phyloP scores from a whole-genome alignment of 225 moss, liverwort and hornwort genomes.

The Takakia lepidozioides region DNA sequence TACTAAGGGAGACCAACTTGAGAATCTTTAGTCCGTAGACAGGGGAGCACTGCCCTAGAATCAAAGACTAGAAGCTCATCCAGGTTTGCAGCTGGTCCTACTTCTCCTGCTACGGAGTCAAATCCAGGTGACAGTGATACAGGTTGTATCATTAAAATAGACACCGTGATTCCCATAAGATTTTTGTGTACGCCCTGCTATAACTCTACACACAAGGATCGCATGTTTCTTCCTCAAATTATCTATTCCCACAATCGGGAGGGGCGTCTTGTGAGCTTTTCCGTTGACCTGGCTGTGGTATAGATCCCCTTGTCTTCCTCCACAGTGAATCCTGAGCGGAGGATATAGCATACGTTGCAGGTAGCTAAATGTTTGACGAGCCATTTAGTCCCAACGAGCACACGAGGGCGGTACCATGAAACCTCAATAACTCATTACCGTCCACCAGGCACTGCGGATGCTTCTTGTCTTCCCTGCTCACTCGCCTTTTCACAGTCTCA shows the following conservation, averaged over 20 bases:
- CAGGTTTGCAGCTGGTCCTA: conserved; percentile 46
- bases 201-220: conserved; percentile 89
- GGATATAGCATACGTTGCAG: conserved; percentile 80
- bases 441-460: conserved; percentile 81
- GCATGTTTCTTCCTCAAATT: conserved; percentile 56
- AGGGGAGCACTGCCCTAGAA: conserved; percentile 70
- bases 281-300: conserved; percentile 81
- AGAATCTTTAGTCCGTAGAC: no score
- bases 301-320: conserved; percentile 62
- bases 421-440: conserved; percentile 80
- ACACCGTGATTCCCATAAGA: conserved; percentile 16
- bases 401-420: conserved; percentile 61
- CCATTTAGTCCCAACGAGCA: conserved; percentile 74
- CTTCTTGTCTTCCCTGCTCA: conserved; percentile 56
- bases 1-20: no score
- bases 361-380: conserved; percentile 60
- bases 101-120: conserved; percentile 12
- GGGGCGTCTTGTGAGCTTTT: conserved; percentile 36
- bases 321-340: conserved; percentile 58
- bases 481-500: conserved; percentile 47
- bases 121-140: no score
- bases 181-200: conserved; percentile 68
- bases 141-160: no score
- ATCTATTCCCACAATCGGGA: conserved; percentile 33
- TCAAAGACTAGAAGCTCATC: conserved; percentile 77